Base-by-base conservation (phyloP, 163 green algal species). In the Scenedesmus sp. region DNA sequence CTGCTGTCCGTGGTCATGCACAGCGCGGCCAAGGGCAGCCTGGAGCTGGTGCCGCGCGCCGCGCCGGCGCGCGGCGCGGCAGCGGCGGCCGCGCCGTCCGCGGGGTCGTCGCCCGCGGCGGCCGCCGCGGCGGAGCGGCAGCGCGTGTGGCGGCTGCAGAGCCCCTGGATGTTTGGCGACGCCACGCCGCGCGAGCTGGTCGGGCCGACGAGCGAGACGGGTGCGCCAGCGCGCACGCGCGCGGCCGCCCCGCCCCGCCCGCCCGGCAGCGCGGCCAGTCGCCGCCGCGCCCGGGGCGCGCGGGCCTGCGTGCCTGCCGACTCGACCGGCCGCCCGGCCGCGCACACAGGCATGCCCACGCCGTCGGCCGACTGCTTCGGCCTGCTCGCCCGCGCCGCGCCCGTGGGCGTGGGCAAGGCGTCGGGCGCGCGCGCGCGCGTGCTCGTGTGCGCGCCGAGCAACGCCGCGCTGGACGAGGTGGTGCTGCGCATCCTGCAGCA, bases 391-490 rank as follows among this genome's bases (percentile, higher is more conserved):
- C 28, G 50, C 31, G 45, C 29, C 3, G 42, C 34, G 29, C 1
- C 60, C 60, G 45, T 56, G 20, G 10, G 57, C 15, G 31, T 94
- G 15, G 85, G 88, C 28, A 53, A 54, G 20, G 48, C 75, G 3
- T 65, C 63, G 28, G 88, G 85, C 9, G 81, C 84, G 66, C 90
- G 87, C 73, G 88, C 91, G 9, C 91, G 91, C 65, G 85, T 95
- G 70, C 85, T 96, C 54, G 91, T 99, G 45, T 98, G 95, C 75
- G 95, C 95, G n/a, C 95, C 95, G 10, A 95, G 89, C 54, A 99
- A 99, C 87, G 89, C 83, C 15, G 93, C 93, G 0, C 85, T 97
- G 63, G 93, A 97, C 65, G 93, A 97, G 85, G 92, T 97, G 60
- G 89, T 95, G 45, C 83, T 95, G 70, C 86, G 92, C 11, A 62